Percentiles rank a stretch among this genome's conserved stretches.
These are phyloP conservation scores for Phanerochaete carnosa DNA, from an alignment of 768 basidiomycete species.

Conservation along the genomic window DNA sequence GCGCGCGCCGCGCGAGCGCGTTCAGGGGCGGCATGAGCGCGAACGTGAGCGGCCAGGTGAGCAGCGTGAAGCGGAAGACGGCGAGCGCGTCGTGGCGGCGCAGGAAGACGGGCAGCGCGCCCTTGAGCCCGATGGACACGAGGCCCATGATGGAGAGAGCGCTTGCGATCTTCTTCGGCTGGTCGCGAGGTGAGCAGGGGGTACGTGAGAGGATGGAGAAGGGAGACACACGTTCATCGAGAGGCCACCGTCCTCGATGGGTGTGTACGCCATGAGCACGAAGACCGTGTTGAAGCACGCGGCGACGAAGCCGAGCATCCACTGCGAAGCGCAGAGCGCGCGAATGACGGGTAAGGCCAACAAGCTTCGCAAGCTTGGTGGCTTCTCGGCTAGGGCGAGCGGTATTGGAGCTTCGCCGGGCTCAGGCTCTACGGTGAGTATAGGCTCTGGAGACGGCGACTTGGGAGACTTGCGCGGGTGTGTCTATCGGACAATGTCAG, in stretches of 20 bases:
- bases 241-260: constrained; percentile 54
- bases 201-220: background rate
- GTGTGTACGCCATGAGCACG: constrained; percentile 64
- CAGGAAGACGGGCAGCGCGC: constrained; percentile 51
- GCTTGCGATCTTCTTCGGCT: constrained; percentile 58
- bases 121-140: constrained; percentile 49
- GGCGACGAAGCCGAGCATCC: constrained; percentile 48
- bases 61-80: constrained; percentile 51
- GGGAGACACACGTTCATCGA: constrained; percentile 48
- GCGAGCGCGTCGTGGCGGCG: constrained; percentile 43
- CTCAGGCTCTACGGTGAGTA: constrained; percentile 1
- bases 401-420: constrained; percentile 6
- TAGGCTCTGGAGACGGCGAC: background rate
- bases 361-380: constrained; percentile 29
- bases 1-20: constrained; percentile 36
- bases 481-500: constrained; percentile 13
- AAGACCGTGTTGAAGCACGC: constrained; percentile 64
- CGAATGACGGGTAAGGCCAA: constrained; percentile 51
- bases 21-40: constrained; percentile 48
- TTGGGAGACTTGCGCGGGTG: constrained; percentile 17
- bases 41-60: constrained; percentile 53
- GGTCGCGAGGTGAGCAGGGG: background rate
- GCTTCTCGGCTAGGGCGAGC: constrained; percentile 8
- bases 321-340: constrained; percentile 49
- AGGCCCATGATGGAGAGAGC: constrained; percentile 51